Conservation (phyloP, 768 basidiomycete species). For the Austroboletus festivus region DNA sequence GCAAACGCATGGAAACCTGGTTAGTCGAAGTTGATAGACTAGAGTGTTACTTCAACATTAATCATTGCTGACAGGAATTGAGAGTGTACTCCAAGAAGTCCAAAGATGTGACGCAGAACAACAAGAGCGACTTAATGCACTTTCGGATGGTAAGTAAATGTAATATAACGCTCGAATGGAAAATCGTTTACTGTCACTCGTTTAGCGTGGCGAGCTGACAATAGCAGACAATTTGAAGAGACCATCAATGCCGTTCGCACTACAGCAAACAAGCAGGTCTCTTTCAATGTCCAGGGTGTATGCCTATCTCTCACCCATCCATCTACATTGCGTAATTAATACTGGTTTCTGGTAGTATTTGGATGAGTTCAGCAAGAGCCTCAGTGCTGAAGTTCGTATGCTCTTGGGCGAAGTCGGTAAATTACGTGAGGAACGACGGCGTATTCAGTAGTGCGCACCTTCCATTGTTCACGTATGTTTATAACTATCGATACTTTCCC, state of each 20-base stretch:
- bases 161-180: neutral
- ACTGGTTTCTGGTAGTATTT: constrained; percentile 49
- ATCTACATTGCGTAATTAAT: neutral
- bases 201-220: constrained; percentile 63
- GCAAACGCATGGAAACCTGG: constrained; percentile 48
- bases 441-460: constrained; percentile 61
- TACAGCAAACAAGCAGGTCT: constrained; percentile 72
- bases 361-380: constrained; percentile 75
- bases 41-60: neutral
- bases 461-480: neutral
- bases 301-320: constrained; percentile 21
- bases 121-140: constrained; percentile 43
- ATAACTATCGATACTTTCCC: constrained; percentile 1
- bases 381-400: constrained; percentile 74
- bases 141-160: constrained; percentile 51
- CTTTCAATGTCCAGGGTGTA: constrained; percentile 76
- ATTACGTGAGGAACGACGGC: constrained; percentile 67
- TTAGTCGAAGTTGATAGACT: constrained; percentile 29
- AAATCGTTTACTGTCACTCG: constrained; percentile 2
- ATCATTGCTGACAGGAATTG: constrained; percentile 32
- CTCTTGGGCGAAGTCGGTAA: constrained; percentile 76
- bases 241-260: constrained; percentile 58
- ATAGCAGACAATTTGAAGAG: constrained; percentile 54
- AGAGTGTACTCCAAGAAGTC: constrained; percentile 51
- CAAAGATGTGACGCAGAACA: constrained; percentile 51